Evolutionary conservation across 345 rosid genomes (phyloP).

Genomic region (Diplotaxis tenuifolia): DNA sequence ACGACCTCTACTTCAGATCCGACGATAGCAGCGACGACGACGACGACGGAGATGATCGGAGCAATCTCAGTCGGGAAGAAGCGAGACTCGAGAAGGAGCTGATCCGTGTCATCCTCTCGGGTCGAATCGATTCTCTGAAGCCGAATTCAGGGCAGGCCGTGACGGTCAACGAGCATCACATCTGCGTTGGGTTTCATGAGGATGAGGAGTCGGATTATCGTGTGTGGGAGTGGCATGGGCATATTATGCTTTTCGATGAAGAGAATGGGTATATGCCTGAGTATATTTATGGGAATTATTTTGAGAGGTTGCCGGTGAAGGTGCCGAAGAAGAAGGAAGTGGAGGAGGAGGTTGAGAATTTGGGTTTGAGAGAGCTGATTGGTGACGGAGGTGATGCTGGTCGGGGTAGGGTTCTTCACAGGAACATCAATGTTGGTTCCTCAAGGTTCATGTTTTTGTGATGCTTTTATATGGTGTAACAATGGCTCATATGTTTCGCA

Average conservation of each 20-base stretch:
- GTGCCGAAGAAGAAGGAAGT: slow-evolving; percentile 39
- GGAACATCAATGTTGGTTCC: slow-evolving; percentile 64
- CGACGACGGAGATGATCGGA: slow-evolving; percentile 38
- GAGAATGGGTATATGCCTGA: slow-evolving; percentile 82
- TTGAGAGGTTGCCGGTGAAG: slow-evolving; percentile 74
- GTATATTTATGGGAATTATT: slow-evolving; percentile 95
- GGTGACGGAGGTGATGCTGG: slow-evolving; percentile 54
- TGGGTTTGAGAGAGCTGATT: slow-evolving; percentile 86
- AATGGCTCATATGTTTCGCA: neutral
- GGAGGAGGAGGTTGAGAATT: slow-evolving; percentile 50
- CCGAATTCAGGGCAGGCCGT: slow-evolving; percentile 96
- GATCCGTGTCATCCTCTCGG: slow-evolving; percentile 65
- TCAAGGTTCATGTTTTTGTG: slow-evolving; percentile 40
- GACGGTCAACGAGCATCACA: slow-evolving; percentile 79
- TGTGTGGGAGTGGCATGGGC: slow-evolving; percentile 99
- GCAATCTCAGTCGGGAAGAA: slow-evolving; percentile 74
- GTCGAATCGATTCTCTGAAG: slow-evolving; percentile 66
- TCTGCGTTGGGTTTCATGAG: slow-evolving; percentile 83
- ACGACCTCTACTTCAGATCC: slow-evolving; percentile 70
- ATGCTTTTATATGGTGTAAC: neutral
- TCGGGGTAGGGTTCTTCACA: slow-evolving; percentile 73
- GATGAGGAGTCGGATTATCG: slow-evolving; percentile 84
- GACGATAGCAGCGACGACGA: slow-evolving; percentile 53
- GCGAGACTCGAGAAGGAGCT: slow-evolving; percentile 82
- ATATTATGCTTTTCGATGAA: slow-evolving; percentile 88